Evolutionary conservation across 2,329 filamentous ascomycete species (phyloP).

Genomic region (Nothophaeocryptopus gaeumannii): DNA sequence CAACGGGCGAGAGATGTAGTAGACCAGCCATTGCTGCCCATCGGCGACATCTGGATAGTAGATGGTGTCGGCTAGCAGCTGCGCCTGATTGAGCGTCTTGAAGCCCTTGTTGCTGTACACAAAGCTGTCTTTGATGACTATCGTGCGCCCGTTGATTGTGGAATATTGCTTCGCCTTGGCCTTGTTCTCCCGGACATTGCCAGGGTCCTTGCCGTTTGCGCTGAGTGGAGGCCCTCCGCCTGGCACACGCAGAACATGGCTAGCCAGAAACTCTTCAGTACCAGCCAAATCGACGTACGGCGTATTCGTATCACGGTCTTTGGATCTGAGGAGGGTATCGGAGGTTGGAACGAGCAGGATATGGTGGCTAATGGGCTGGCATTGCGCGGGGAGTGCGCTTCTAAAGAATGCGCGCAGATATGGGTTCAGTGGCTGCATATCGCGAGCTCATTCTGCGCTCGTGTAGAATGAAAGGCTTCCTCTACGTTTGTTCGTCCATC

Average conservation of each 20-base stretch:
- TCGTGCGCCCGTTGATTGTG: conserved; percentile 86
- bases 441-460: conserved; percentile 8
- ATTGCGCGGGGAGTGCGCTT: conserved; percentile 88
- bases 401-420: conserved; percentile 98
- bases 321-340: conserved; percentile 81
- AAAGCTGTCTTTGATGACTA: conserved; percentile 89
- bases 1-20: conserved; percentile 88
- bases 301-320: conserved; percentile 80
- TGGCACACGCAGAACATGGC: conserved; percentile 90
- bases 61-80: conserved; percentile 76
- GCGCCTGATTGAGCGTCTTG: conserved; percentile 84
- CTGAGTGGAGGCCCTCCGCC: conserved; percentile 44
- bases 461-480: not conserved
- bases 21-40: conserved; percentile 89
- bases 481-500: not conserved
- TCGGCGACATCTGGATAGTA: conserved; percentile 91
- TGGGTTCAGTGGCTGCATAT: conserved; percentile 76
- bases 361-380: conserved; percentile 85
- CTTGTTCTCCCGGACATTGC: conserved; percentile 72
- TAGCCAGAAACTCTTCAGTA: conserved; percentile 91
- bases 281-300: conserved; percentile 75
- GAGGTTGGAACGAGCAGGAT: conserved; percentile 91
- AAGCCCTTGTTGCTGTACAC: conserved; percentile 99
- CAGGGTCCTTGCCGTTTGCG: conserved; percentile 51
- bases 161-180: conserved; percentile 92